Conservation (phyloP, 352 stramenopile genomes). For the Globisporangium middletonii region DNA sequence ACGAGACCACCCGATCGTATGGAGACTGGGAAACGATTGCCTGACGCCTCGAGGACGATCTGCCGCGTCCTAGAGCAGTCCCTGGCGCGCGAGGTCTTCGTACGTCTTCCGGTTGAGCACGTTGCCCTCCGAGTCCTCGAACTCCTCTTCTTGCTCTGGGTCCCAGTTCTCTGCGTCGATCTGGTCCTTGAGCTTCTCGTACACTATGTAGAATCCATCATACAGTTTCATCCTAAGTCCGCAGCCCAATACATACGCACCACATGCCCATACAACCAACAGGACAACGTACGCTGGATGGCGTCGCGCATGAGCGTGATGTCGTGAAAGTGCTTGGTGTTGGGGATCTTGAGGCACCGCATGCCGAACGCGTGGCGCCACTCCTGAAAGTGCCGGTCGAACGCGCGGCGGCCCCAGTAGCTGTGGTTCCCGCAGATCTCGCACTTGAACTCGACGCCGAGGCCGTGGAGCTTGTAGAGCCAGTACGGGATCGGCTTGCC, state of each 20-base stretch:
- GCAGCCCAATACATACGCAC: constrained; percentile 1
- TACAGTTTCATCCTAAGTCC: neutral
- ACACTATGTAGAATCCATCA: constrained; percentile 68
- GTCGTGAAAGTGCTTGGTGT: constrained; percentile 99
- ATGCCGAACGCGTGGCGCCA: constrained; percentile 98
- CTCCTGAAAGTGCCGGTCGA: constrained; percentile 98
- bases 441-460: constrained; percentile 98
- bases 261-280: neutral
- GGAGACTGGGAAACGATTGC: too few relatives aligned
- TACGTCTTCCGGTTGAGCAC: constrained; percentile 97
- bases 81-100: constrained; percentile 97
- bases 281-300: constrained; percentile 49
- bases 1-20: too few relatives aligned
- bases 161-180: constrained; percentile 94
- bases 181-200: constrained; percentile 94
- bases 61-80: constrained; percentile 78
- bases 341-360: constrained; percentile 98
- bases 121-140: constrained; percentile 99
- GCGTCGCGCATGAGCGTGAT: constrained; percentile 98
- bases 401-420: constrained; percentile 95
- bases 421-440: constrained; percentile 99
- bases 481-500: constrained; percentile 99
- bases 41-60: too few relatives aligned
- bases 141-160: constrained; percentile 95
- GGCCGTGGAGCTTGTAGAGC: constrained; percentile 99